Conservation (phyloP, 2,329 filamentous ascomycete species). For the Sordariomycetes sp. region DNA sequence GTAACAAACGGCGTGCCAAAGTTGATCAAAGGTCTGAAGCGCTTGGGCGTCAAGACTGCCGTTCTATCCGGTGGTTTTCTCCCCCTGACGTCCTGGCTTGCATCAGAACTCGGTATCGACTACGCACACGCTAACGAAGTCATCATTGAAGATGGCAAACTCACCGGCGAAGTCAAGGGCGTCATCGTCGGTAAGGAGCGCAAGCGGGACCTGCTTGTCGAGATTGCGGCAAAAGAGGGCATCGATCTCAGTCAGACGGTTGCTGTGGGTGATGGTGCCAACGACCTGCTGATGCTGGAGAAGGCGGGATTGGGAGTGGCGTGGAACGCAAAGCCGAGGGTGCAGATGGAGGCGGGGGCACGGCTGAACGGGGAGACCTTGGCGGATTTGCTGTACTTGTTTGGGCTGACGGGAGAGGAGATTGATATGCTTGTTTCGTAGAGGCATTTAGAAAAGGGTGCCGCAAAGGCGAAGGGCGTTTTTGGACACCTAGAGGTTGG, state of each 20-base stretch:
- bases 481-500: neutral
- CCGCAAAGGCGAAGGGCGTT: conserved; percentile 4
- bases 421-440: conserved; percentile 16
- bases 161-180: conserved; percentile 66
- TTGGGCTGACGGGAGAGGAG: conserved; percentile 63
- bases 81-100: conserved; percentile 81
- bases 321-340: conserved; percentile 76
- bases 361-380: conserved; percentile 63
- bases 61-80: conserved; percentile 90
- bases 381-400: conserved; percentile 63
- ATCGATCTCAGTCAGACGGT: conserved; percentile 59
- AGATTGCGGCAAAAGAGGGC: conserved; percentile 60
- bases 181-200: conserved; percentile 68
- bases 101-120: conserved; percentile 70
- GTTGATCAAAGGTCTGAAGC: conserved; percentile 65
- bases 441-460: neutral
- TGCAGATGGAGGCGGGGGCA: conserved; percentile 68
- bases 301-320: conserved; percentile 69
- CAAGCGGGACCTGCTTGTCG: conserved; percentile 61
- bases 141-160: conserved; percentile 46
- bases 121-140: conserved; percentile 85
- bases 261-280: conserved; percentile 74
- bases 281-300: conserved; percentile 73
- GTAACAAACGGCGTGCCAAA: conserved; percentile 74
- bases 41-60: conserved; percentile 76